phyloP scores from a whole-genome alignment of 2,329 filamentous ascomycete species.

The Sporothrix sp. region DNA sequence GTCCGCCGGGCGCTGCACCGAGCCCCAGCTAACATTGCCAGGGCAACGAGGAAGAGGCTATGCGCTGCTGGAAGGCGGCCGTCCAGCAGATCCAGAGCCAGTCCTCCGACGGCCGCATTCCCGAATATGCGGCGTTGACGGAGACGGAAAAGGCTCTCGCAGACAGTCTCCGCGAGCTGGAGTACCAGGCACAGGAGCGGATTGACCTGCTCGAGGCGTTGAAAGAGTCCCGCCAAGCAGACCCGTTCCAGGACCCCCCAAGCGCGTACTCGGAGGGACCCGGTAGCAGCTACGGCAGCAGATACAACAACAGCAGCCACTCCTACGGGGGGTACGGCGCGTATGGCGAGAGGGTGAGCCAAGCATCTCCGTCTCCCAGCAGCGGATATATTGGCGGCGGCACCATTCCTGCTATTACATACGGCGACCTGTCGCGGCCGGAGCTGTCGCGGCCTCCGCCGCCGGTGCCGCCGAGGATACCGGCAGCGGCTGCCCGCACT shows the following conservation, averaged over 20 bases:
- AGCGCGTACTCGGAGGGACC: background rate
- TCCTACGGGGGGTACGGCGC: background rate
- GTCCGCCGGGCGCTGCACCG: no score
- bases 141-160: conserved; percentile 78
- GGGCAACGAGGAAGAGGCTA: conserved; percentile 85
- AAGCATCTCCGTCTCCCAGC: background rate
- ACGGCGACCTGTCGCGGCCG: conserved; percentile 67
- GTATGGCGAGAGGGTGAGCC: background rate
- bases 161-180: conserved; percentile 71
- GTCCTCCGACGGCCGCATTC: conserved; percentile 51
- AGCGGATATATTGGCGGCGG: conserved; percentile 65
- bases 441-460: conserved; percentile 35
- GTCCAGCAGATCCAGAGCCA: conserved; percentile 84
- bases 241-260: conserved; percentile 19
- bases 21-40: no score
- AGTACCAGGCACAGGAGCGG: conserved; percentile 86
- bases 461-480: conserved; percentile 37
- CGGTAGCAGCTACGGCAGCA: background rate
- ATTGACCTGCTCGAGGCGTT: conserved; percentile 81
- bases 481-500: conserved; percentile 36
- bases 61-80: conserved; percentile 81
- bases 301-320: background rate
- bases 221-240: conserved; percentile 50
- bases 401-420: conserved; percentile 71
- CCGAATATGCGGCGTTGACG: conserved; percentile 32